Evolutionary conservation across 331 rosid genomes (phyloP), one percentile per base, ranked within the genome.

Genomic region (Cydonia oblonga): DNA sequence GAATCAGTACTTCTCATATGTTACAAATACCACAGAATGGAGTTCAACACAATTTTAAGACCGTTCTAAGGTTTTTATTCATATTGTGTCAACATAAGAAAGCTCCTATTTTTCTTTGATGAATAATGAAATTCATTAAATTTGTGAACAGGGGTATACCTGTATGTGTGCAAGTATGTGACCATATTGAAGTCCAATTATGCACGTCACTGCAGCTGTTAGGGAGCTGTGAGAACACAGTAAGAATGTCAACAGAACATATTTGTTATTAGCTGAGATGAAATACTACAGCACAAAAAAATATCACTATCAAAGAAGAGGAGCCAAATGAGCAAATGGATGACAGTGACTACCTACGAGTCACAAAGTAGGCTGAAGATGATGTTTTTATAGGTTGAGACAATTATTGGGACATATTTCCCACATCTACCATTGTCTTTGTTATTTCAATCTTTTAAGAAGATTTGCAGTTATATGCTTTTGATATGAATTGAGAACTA

Each of bases 181-280:
- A 73, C 98, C 98, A 67, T 86, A 93, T 73, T 93, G 98, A 72
- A 93, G 97, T 77, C 98, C 98, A 82, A 93, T 79, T 75, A 93
- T 87, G 87, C 97, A 90, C 13, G 98, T 84, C 70, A 87, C 96
- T 51, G 97, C 88, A 22, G 98, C 93, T 44, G 96, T 86, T 86
- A 93, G 59, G 70, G 97, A 84, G 81, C 98, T 93, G 88, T 42
- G 71, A 79, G 78, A 79, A 80, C 84, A 84, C 49, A 24, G 49
- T 70, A 78, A 76, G 68, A 68, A 70, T 44, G 80, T 61, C 62
- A 40, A 62, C 22, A 35, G 78, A 59, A 26, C 38, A 28, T 58
- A 25, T 38, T 22, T 44, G 67, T 68, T 20, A 30, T 30, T 44
- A 20, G n/a, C 52, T 53, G 51, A 8, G 49, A 53, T 20, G 22